These are phyloP conservation scores for Physaria fendleri DNA, from an alignment of 345 rosid genomes.

Conservation along the genomic window DNA sequence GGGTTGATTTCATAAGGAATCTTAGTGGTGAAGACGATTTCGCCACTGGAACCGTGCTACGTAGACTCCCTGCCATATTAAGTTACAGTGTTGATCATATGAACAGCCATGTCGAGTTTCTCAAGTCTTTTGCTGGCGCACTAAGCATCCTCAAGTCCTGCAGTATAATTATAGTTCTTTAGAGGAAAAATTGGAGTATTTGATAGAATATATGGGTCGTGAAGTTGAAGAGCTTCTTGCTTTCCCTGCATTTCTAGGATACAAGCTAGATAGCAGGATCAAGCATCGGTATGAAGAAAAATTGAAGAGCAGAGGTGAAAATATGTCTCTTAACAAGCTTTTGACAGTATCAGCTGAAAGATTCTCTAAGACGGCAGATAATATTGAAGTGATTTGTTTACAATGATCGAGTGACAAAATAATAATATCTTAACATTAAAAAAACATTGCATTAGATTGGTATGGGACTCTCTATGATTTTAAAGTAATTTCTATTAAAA, in stretches of 20 bases:
- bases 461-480: too few relatives aligned
- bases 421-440: too few relatives aligned
- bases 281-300: constrained; percentile 63
- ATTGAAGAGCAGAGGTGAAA: constrained; percentile 45
- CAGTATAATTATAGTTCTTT: constrained; percentile 52
- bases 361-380: constrained; percentile 32
- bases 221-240: constrained; percentile 62
- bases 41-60: constrained; percentile 45
- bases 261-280: constrained; percentile 74
- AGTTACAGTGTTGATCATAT: constrained; percentile 52
- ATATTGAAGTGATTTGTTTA: constrained; percentile 25
- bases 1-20: constrained; percentile 44
- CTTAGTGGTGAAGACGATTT: constrained; percentile 63
- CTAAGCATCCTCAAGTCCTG: constrained; percentile 72
- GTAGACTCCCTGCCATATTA: constrained; percentile 54
- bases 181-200: constrained; percentile 66
- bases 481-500: too few relatives aligned
- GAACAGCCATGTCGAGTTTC: constrained; percentile 47
- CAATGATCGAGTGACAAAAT: constrained; percentile 19
- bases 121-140: constrained; percentile 69
- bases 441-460: too few relatives aligned
- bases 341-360: constrained; percentile 51
- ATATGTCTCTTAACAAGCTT: constrained; percentile 67
- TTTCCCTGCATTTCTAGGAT: constrained; percentile 80
- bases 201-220: constrained; percentile 67